Base-by-base conservation (phyloP, 768 basidiomycete species). In the Mycena filopes region DNA sequence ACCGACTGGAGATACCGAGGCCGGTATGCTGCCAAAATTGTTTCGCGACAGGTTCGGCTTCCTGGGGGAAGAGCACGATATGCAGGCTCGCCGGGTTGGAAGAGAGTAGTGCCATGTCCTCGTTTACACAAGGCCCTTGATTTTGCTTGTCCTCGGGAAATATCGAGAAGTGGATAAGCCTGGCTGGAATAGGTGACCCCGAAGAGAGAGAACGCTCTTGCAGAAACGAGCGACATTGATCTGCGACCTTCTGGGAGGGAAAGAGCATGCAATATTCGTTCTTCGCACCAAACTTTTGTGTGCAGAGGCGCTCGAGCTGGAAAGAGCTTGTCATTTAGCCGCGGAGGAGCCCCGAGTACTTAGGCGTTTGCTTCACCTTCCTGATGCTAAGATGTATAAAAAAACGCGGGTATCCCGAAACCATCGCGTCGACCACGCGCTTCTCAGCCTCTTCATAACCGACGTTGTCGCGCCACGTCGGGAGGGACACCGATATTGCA, bases 11-110 rank as follows among this genome's bases (percentile, higher is more conserved):
- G 42, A 99, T 89, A 1, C 96, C 96, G 63, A 92, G 80, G 0
- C 97, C 97, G 0, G 92, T 89, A 75, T 98, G 97, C 70, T 98
- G 96, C 97, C 97, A 99, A 77, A 96, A 98, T 75, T 95, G 85
- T 74, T 93, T 97, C 10, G 94, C 95, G 9, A 90, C 75, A 11
- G 84, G 72, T 70, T 84, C 89, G 4, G 85, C 76, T 5, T 87
- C 83, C 3, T 79, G 75, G 8, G 90, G 88, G 74, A 96, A 94
- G 18, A 99, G 78, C 2, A 90, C 89, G 68, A 96, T 92, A 75
- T 97, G 90, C 1, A 99, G 83, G 61, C 93, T 88, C 41, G 86
- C 78, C 66, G 84, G 79, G 49, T 73, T 63, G 50, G 72, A 60
- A 28, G 71, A 61, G 48, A 57, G 65, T 71, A 69, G 73, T 66